These are phyloP conservation scores for Phaffomyces antillensis DNA, from an alignment of 805 yeast genomes.

Conservation along the genomic window DNA sequence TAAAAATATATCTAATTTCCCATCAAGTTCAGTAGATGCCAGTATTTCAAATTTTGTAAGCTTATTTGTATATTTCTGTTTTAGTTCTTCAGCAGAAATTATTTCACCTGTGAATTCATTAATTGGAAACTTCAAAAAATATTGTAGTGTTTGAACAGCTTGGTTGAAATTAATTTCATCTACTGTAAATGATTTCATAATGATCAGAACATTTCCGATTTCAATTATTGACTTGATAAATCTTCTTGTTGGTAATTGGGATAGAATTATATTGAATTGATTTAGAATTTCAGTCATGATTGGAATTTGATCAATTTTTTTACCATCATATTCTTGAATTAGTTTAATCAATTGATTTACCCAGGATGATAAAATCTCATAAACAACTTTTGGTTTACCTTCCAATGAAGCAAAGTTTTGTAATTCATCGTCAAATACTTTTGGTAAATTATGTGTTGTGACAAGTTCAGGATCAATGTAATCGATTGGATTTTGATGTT, in stretches of 20 bases:
- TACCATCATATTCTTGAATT: too few relatives aligned
- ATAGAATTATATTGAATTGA: constrained; percentile 25
- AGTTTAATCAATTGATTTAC: neutral
- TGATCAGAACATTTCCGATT: constrained; percentile 11
- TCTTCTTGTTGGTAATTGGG: constrained; percentile 36
- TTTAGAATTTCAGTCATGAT: constrained; percentile 9
- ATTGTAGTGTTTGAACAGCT: constrained; percentile 12
- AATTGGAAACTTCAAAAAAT: constrained; percentile 31
- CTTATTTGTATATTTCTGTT: constrained; percentile 3
- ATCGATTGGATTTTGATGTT: neutral
- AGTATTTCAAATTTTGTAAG: constrained; percentile 20
- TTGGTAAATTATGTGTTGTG: neutral
- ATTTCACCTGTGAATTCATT: constrained; percentile 33
- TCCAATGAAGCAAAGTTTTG: neutral
- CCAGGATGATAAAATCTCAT: constrained; percentile 1
- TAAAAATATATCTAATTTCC: constrained; percentile 6
- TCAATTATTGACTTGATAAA: constrained; percentile 27
- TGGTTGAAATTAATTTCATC: neutral
- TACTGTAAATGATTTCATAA: neutral
- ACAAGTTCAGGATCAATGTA: constrained; percentile 1
- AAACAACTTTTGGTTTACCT: constrained; percentile 6
- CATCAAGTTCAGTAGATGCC: constrained; percentile 16
- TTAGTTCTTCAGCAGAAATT: constrained; percentile 12
- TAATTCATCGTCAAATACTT: constrained; percentile 1
- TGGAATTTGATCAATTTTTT: neutral